Evolutionary conservation across 2,329 filamentous ascomycete species (phyloP).

Genomic region (Paecilomyces sp.): DNA sequence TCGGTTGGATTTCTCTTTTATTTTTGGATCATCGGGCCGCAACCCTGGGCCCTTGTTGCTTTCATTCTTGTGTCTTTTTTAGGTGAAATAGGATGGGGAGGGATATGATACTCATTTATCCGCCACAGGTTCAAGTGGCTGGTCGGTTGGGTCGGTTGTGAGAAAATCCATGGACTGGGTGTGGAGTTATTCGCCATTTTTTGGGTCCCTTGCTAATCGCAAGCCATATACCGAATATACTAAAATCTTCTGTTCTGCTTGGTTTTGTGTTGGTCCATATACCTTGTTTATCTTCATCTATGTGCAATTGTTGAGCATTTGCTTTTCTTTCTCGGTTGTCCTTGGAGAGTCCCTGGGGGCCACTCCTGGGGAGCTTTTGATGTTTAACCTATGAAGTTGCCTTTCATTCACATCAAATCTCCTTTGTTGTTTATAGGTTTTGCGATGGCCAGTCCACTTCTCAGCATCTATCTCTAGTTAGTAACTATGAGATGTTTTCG

Average conservation of each 20-base stretch:
- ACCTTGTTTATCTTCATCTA: conserved; percentile 11
- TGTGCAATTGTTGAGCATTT: conserved; percentile 10
- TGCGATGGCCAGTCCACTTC: background rate
- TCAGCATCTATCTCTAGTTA: background rate
- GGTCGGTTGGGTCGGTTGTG: conserved; percentile 21
- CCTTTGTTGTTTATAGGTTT: conserved; percentile 2
- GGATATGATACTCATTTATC: conserved; percentile 23
- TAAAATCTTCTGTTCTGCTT: conserved; percentile 9
- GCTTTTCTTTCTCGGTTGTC: conserved; percentile 10
- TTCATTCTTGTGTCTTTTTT: conserved; percentile 14
- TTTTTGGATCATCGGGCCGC: conserved; percentile 12
- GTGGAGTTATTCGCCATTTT: conserved; percentile 24
- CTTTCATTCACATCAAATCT: conserved; percentile 2
- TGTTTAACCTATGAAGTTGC: conserved; percentile 10
- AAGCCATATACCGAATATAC: conserved; percentile 22
- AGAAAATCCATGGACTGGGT: conserved; percentile 29
- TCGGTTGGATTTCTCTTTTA: conserved; percentile 31
- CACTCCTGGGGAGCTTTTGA: background rate
- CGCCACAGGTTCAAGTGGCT: conserved; percentile 19
- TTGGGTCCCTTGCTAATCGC: conserved; percentile 21
- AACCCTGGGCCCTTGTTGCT: conserved; percentile 5
- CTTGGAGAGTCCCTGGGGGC: conserved; percentile 5
- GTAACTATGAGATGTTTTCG: background rate
- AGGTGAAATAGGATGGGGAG: conserved; percentile 23
- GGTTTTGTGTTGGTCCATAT: conserved; percentile 3